Conservation (phyloP, 345 rosid species). For the Isatis tinctoria region DNA sequence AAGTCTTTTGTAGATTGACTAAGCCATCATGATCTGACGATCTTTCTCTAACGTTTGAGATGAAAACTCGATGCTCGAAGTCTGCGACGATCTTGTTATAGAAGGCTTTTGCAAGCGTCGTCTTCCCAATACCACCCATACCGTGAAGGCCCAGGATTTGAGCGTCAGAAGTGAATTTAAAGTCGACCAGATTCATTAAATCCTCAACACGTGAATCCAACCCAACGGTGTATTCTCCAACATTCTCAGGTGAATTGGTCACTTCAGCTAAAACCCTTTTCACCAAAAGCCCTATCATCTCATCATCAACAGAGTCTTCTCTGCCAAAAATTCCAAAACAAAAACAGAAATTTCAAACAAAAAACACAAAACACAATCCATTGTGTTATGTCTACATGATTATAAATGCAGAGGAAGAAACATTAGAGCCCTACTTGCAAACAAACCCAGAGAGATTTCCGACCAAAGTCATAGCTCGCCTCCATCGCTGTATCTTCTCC, state of each 20-base stretch:
- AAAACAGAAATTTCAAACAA: not conserved
- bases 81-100: conserved; percentile 6
- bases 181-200: not conserved
- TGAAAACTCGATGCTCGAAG: conserved; percentile 31
- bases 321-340: conserved; percentile 6
- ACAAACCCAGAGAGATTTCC: conserved; percentile 41
- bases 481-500: conserved; percentile 35
- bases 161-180: not conserved
- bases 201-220: not conserved
- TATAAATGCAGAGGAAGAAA: not conserved
- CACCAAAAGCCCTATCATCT: conserved; percentile 36
- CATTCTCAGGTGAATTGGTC: conserved; percentile 48
- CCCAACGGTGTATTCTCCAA: conserved; percentile 35
- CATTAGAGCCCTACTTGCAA: not conserved
- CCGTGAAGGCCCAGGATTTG: conserved; percentile 31
- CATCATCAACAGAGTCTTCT: conserved; percentile 3
- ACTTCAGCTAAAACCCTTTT: conserved; percentile 40
- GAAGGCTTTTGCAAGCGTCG: conserved; percentile 26
- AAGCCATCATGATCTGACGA: conserved; percentile 27
- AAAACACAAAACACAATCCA: not conserved
- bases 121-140: conserved; percentile 45
- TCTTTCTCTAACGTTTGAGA: conserved; percentile 31
- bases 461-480: conserved; percentile 37
- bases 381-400: not conserved
- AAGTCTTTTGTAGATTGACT: conserved; percentile 37